Evolutionary conservation across 2,329 filamentous ascomycete species (phyloP).

Genomic region (Epichloe elymi): DNA sequence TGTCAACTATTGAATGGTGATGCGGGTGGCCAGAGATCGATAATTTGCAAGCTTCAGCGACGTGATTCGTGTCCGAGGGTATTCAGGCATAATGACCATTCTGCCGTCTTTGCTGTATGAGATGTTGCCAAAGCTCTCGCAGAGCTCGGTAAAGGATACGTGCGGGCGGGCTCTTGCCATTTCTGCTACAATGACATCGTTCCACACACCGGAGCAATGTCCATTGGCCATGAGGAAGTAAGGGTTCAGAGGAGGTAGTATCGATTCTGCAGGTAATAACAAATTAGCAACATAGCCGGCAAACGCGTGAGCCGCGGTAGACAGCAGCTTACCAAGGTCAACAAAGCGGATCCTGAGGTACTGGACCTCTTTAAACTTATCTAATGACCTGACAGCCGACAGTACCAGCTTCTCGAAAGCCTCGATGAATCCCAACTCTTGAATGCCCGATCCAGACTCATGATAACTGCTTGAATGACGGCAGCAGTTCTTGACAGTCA

Average conservation of each 20-base stretch:
- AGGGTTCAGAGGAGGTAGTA: slow-evolving; percentile 56
- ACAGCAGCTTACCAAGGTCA: slow-evolving; percentile 43
- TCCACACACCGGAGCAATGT: slow-evolving; percentile 59
- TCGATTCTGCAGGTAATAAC: slow-evolving; percentile 39
- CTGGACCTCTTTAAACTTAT: slow-evolving; percentile 43
- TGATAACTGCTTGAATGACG: slow-evolving; percentile 40
- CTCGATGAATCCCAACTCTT: slow-evolving; percentile 57
- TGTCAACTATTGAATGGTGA: slow-evolving; percentile 20
- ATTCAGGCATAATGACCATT: slow-evolving; percentile 42
- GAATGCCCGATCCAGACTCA: slow-evolving; percentile 56
- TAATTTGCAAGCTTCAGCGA: slow-evolving; percentile 48
- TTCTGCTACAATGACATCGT: slow-evolving; percentile 48
- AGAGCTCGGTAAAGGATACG: slow-evolving; percentile 46
- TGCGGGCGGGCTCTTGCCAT: slow-evolving; percentile 45
- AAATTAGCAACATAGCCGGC: slow-evolving; percentile 11
- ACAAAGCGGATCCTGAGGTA: slow-evolving; percentile 62
- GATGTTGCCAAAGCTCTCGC: slow-evolving; percentile 50
- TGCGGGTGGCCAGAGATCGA: slow-evolving; percentile 30
- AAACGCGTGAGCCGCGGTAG: too few relatives aligned
- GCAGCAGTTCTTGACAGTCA: slow-evolving; percentile 65
- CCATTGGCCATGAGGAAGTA: slow-evolving; percentile 53
- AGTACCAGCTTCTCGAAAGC: slow-evolving; percentile 58
- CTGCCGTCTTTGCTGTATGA: slow-evolving; percentile 45
- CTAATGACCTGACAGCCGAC: slow-evolving; percentile 47
- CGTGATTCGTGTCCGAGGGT: slow-evolving; percentile 36